Conservation (phyloP, 176 grass and related monocot species). For the Ensete glaucum region DNA sequence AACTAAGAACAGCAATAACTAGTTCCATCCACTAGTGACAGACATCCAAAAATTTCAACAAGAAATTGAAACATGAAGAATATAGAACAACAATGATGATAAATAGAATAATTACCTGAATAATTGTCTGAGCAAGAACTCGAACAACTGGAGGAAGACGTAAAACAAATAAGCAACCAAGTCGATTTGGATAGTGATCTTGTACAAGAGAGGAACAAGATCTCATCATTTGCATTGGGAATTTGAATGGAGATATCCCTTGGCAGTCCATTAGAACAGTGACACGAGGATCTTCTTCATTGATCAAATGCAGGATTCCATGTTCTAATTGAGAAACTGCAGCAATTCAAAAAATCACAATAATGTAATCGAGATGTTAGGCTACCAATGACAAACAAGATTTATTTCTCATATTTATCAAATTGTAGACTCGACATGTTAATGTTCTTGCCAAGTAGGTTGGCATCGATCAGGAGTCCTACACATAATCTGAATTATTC, state of each 20-base stretch:
- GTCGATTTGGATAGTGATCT: slow-evolving; percentile 87
- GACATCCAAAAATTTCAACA: neutral
- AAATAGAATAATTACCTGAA: slow-evolving; percentile 54
- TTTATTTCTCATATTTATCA: neutral
- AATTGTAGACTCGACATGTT: neutral
- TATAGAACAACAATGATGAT: neutral
- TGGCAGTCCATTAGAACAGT: slow-evolving; percentile 88
- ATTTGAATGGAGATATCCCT: slow-evolving; percentile 83
- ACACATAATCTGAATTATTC: too few relatives aligned
- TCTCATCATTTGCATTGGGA: slow-evolving; percentile 98
- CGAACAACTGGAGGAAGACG: slow-evolving; percentile 93
- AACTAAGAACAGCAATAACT: neutral
- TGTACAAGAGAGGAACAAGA: slow-evolving; percentile 64
- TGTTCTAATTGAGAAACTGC: slow-evolving; percentile 94
- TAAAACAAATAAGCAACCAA: slow-evolving; percentile 60
- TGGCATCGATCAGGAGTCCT: neutral
- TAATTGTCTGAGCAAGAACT: slow-evolving; percentile 91
- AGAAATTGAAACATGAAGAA: neutral
- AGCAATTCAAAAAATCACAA: slow-evolving; percentile 2
- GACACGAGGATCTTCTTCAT: slow-evolving; percentile 66
- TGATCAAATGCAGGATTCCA: slow-evolving; percentile 60
- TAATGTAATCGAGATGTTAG: neutral
- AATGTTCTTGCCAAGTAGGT: neutral
- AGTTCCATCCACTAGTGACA: neutral
- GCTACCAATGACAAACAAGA: neutral